These are phyloP conservation scores for Pistacia integerrima DNA, from an alignment of 345 rosid genomes.

Conservation along the genomic window DNA sequence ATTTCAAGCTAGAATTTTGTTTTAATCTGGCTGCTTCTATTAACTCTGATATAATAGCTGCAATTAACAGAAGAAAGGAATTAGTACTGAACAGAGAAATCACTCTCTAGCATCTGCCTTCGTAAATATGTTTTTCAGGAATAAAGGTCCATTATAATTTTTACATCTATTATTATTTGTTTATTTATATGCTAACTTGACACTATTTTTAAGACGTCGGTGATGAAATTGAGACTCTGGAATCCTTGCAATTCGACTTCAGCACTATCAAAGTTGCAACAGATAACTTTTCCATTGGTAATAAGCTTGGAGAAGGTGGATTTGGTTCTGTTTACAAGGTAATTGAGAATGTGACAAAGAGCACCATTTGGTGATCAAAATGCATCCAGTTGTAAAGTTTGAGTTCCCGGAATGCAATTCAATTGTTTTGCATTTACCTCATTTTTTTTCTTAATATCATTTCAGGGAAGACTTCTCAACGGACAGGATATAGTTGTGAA, in stretches of 20 bases:
- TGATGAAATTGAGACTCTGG: too few relatives aligned
- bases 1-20: neutral
- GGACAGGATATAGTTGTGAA: slow-evolving; percentile 52
- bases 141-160: too few relatives aligned
- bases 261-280: slow-evolving; percentile 44
- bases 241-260: slow-evolving; percentile 40
- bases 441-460: neutral
- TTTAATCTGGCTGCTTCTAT: too few relatives aligned
- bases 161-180: too few relatives aligned
- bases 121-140: too few relatives aligned
- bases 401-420: neutral
- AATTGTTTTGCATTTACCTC: neutral
- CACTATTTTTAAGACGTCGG: too few relatives aligned
- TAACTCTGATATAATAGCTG: too few relatives aligned
- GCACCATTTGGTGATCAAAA: neutral
- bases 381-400: neutral
- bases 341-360: neutral
- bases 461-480: slow-evolving; percentile 39
- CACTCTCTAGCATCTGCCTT: too few relatives aligned
- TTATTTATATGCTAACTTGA: too few relatives aligned
- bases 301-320: slow-evolving; percentile 62
- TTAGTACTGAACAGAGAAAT: too few relatives aligned
- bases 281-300: slow-evolving; percentile 38
- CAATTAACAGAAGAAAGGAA: too few relatives aligned
- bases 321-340: slow-evolving; percentile 65